These are phyloP conservation scores for Trichosporon sp. DNA, from an alignment of 1,284 basidiomycete genomes.

Conservation along the genomic window DNA sequence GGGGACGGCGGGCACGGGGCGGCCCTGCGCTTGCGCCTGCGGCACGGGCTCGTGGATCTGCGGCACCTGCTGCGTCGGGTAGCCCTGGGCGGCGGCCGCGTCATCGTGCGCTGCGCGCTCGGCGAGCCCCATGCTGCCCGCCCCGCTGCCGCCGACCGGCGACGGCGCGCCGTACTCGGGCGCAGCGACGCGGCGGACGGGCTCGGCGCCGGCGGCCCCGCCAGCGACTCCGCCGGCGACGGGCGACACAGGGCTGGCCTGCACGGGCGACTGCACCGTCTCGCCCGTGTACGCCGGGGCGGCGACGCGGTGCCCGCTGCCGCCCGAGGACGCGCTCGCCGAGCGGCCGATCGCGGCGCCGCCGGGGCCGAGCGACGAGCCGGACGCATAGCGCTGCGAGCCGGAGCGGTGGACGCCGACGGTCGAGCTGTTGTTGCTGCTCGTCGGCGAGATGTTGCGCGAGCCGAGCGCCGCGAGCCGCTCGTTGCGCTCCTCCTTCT, in stretches of 20 bases:
- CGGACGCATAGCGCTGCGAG: neutral
- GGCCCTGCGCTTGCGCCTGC: neutral
- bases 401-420: neutral
- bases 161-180: neutral
- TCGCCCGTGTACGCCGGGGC: neutral
- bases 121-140: neutral
- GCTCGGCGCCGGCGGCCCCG: neutral
- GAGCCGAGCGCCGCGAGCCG: neutral
- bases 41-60: neutral
- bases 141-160: neutral
- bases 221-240: neutral
- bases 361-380: neutral
- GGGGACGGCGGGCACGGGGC: neutral
- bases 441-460: neutral
- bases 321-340: neutral
- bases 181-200: neutral
- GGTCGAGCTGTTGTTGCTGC: neutral
- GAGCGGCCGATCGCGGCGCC: neutral
- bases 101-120: neutral
- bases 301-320: neutral
- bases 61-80: neutral
- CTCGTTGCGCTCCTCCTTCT: constrained; percentile 23
- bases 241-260: neutral
- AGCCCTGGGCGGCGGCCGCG: neutral
- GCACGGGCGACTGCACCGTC: neutral